phyloP scores from a whole-genome alignment of 2,329 filamentous ascomycete species.

The Colletotrichum zoysiae region DNA sequence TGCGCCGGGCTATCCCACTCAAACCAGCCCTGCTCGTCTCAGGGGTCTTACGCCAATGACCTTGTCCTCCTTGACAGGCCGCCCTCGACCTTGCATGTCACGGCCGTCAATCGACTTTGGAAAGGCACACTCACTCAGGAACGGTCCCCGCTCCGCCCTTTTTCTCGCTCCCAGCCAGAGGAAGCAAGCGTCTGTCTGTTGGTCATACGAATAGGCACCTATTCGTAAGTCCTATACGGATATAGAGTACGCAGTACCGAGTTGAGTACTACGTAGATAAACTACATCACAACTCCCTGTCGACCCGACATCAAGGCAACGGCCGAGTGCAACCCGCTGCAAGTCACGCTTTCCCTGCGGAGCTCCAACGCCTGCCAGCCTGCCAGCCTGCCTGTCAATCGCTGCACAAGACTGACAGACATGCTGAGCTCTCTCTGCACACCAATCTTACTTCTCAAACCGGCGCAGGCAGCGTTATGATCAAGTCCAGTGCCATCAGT shows the following conservation, averaged over 20 bases:
- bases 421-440: not conserved
- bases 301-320: constrained; percentile 7
- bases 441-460: constrained; percentile 5
- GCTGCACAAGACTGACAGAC: not conserved
- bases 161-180: constrained; percentile 9
- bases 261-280: not conserved
- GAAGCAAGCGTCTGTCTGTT: not conserved
- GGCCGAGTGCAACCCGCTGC: constrained; percentile 10
- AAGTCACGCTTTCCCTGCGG: not conserved
- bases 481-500: constrained; percentile 6
- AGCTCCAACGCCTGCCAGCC: not conserved
- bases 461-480: constrained; percentile 2
- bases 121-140: constrained; percentile 11
- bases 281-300: not conserved
- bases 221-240: too few species aligned
- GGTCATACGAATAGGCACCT: not conserved
- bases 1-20: constrained; percentile 16
- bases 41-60: constrained; percentile 26
- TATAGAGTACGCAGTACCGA: too few species aligned
- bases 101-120: constrained; percentile 17
- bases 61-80: constrained; percentile 22
- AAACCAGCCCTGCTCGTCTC: constrained; percentile 28
- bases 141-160: constrained; percentile 13
- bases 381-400: not conserved
- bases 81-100: constrained; percentile 22